Evolutionary conservation across 148 eudicot species (phyloP).

Genomic region (Spergularia bocconei): DNA sequence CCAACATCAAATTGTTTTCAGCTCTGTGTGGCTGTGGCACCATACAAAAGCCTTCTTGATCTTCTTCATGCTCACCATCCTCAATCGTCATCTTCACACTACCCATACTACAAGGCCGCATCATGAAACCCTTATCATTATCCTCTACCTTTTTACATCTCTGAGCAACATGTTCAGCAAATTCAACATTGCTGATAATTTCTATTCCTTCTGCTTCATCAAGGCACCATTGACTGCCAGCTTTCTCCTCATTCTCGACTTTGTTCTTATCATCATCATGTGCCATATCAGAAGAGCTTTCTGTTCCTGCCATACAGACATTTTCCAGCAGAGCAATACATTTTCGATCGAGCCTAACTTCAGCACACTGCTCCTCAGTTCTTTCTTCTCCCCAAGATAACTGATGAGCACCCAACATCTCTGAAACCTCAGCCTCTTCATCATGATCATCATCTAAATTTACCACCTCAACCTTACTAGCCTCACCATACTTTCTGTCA

Average conservation of each 20-base stretch:
- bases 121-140: conserved; percentile 36
- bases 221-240: no score
- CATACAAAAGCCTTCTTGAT: conserved; percentile 31
- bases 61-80: conserved; percentile 36
- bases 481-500: not conserved
- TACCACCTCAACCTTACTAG: not conserved
- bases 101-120: conserved; percentile 51
- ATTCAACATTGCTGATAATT: conserved; percentile 16
- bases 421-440: no score
- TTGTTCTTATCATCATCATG: conserved; percentile 10
- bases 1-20: conserved; percentile 39
- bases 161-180: conserved; percentile 22
- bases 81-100: conserved; percentile 26
- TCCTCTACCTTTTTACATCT: conserved; percentile 35
- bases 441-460: not conserved
- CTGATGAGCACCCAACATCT: no score
- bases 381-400: no score
- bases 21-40: conserved; percentile 30
- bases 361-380: no score
- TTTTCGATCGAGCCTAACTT: no score
- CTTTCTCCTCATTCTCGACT: conserved; percentile 9
- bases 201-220: conserved; percentile 24
- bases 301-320: not conserved
- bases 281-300: not conserved
- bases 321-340: not conserved